Evolutionary conservation across 495 filamentous ascomycete species (phyloP).

Genomic region (Glarea lozoyensis): DNA sequence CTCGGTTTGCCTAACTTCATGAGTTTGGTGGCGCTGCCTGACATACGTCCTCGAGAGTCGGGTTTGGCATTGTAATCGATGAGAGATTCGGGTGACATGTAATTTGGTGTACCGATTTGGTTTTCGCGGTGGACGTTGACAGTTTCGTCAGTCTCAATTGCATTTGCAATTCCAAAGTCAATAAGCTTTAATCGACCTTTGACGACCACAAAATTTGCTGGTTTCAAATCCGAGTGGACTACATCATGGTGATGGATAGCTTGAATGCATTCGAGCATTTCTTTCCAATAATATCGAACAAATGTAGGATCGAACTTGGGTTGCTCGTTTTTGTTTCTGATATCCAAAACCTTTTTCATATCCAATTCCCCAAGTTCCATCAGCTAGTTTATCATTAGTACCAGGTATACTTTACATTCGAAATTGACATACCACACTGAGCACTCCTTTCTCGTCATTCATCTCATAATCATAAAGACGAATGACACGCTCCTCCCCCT

Average conservation of each 20-base stretch:
- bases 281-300: conserved; percentile 95
- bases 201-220: conserved; percentile 87
- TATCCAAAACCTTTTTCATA: conserved; percentile 74
- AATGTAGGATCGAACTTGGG: conserved; percentile 78
- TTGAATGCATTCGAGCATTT: conserved; percentile 94
- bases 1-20: conserved; percentile 95
- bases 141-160: conserved; percentile 86
- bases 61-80: conserved; percentile 68
- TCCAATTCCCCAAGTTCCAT: conserved; percentile 99
- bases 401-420: not conserved
- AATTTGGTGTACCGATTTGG: conserved; percentile 93
- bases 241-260: conserved; percentile 83
- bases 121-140: conserved; percentile 96
- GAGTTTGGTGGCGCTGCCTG: conserved; percentile 54
- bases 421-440: conserved; percentile 60
- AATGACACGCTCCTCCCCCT: conserved; percentile 80
- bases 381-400: conserved; percentile 37
- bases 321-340: conserved; percentile 61
- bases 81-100: conserved; percentile 94
- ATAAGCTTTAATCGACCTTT: conserved; percentile 79
- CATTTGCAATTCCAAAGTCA: conserved; percentile 95
- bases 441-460: conserved; percentile 75
- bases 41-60: conserved; percentile 41
- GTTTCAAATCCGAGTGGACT: conserved; percentile 93
- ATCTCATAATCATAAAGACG: conserved; percentile 87